These are phyloP conservation scores for Acanthochlamys bracteata DNA, from an alignment of 106 monocot genomes.

Conservation along the genomic window DNA sequence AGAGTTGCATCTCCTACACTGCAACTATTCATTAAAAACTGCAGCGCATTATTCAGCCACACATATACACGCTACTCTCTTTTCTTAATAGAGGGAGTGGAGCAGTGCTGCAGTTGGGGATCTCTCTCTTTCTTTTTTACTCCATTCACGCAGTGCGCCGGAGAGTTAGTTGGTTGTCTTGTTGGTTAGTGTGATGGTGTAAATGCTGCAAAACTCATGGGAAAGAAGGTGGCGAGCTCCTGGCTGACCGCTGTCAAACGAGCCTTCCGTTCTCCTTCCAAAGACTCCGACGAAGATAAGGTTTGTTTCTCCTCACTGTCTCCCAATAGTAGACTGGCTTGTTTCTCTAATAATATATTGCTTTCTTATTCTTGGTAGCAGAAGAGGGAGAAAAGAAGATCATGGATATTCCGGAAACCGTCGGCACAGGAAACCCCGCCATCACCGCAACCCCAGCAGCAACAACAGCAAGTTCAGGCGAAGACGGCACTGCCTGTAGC, in stretches of 20 bases:
- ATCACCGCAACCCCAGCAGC: not conserved
- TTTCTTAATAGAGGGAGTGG: no score
- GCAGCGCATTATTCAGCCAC: no score
- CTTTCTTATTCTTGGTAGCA: constrained; percentile 9
- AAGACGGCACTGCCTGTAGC: not conserved
- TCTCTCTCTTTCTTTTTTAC: not conserved
- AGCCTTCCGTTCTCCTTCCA: constrained; percentile 86
- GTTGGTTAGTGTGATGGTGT: constrained; percentile 6
- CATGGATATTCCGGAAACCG: constrained; percentile 70
- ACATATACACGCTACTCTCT: no score
- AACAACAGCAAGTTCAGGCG: constrained; percentile 7
- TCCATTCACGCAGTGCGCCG: not conserved
- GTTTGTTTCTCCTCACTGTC: not conserved
- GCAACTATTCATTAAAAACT: no score
- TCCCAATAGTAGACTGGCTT: not conserved
- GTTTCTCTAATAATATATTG: not conserved
- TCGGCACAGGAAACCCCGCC: constrained; percentile 7
- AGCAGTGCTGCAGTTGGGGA: not conserved
- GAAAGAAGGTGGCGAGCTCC: constrained; percentile 68
- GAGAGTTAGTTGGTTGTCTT: no score
- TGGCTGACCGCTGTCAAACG: constrained; percentile 94
- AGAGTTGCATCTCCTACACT: no score
- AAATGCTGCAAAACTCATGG: constrained; percentile 37
- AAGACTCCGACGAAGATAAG: constrained; percentile 25
- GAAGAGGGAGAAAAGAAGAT: constrained; percentile 74